phyloP scores from a whole-genome alignment of 73 alveolate genomes.

The Symbiodinium pilosum region DNA sequence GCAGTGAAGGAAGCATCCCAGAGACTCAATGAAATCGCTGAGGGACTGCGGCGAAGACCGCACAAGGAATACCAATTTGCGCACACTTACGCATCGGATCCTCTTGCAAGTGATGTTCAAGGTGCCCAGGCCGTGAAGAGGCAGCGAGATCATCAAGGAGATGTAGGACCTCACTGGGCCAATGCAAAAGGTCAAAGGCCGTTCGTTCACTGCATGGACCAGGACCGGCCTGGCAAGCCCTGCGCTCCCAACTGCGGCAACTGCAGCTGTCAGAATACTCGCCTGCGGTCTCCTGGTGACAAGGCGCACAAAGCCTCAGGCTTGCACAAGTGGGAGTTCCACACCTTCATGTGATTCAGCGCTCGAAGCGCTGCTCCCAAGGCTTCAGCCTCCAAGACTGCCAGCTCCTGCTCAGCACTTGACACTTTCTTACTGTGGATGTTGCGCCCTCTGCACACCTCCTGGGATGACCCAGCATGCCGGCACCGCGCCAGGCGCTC shows the following conservation, averaged over 20 bases:
- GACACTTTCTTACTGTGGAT: too few species aligned
- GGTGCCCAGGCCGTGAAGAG: neutral
- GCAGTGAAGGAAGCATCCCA: conserved; percentile 1
- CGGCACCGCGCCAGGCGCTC: conserved; percentile 24
- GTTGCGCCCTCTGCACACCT: too few species aligned
- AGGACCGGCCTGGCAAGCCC: neutral
- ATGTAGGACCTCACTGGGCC: neutral
- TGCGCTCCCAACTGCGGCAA: neutral
- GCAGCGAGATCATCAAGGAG: neutral
- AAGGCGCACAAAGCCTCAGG: neutral
- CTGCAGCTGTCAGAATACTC: too few species aligned
- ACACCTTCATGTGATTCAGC: neutral
- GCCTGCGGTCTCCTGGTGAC: too few species aligned
- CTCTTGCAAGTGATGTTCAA: neutral
- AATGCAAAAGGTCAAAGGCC: neutral
- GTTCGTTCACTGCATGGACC: neutral
- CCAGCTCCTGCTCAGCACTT: neutral
- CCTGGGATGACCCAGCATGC: neutral
- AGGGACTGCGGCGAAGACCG: neutral
- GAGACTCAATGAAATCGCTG: neutral
- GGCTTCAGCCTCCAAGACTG: neutral
- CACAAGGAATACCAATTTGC: neutral
- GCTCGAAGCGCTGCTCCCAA: neutral
- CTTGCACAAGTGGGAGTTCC: neutral
- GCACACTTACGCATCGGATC: neutral